These are phyloP conservation scores for Lasiosphaeria ovina DNA, from an alignment of 495 filamentous ascomycete species.

Conservation along the genomic window DNA sequence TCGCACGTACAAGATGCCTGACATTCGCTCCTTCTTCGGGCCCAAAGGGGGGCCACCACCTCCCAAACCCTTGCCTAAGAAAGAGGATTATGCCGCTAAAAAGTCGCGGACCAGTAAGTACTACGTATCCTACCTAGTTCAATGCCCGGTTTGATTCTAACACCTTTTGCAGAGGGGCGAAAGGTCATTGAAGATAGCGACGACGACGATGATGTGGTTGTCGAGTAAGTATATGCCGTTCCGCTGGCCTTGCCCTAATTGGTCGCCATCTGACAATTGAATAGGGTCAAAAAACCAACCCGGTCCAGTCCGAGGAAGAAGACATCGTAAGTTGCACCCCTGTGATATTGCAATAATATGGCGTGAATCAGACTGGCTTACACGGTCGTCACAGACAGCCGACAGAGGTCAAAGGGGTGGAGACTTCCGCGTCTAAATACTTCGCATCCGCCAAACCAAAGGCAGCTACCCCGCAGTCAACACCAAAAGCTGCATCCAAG, in stretches of 20 bases:
- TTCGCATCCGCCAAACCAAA: constrained; percentile 46
- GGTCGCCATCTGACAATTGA: constrained; percentile 5
- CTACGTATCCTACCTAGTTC: not conserved
- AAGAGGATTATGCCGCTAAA: constrained; percentile 44
- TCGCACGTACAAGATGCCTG: constrained; percentile 56
- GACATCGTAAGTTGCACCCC: constrained; percentile 30
- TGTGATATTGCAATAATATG: not conserved
- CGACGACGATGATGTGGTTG: constrained; percentile 55
- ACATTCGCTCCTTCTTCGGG: constrained; percentile 81
- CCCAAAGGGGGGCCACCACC: constrained; percentile 51
- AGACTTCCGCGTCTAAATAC: constrained; percentile 48
- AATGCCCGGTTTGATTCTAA: constrained; percentile 22
- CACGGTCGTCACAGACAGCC: constrained; percentile 18
- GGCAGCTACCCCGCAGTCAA: constrained; percentile 23
- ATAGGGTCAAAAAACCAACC: constrained; percentile 40
- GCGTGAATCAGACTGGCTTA: not conserved
- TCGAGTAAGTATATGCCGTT: constrained; percentile 33
- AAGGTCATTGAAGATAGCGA: constrained; percentile 77
- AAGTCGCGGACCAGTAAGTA: constrained; percentile 41
- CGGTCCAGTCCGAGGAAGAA: constrained; percentile 45
- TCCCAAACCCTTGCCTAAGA: constrained; percentile 49
- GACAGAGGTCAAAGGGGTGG: constrained; percentile 42
- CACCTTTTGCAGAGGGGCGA: constrained; percentile 49
- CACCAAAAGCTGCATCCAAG: constrained; percentile 36
- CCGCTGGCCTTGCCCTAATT: not conserved